Percentiles rank a stretch among this genome's conserved stretches.
Evolutionary conservation across 805 yeast species (phyloP).

Genomic region (Metschnikowia picachoensis): DNA sequence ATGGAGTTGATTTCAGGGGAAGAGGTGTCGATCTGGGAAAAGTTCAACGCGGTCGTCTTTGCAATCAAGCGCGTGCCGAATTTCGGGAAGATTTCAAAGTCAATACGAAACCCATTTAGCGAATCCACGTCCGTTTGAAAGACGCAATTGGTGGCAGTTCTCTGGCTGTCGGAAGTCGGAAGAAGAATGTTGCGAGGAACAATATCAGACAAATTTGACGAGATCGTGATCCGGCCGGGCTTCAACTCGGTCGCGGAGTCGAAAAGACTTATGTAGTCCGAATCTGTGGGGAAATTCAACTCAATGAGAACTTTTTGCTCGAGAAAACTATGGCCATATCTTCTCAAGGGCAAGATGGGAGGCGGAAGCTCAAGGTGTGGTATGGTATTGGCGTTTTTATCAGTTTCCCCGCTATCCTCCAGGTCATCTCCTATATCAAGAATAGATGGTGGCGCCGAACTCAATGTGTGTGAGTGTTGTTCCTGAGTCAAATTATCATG

Average conservation of each 20-base stretch:
- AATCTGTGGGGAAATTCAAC: constrained; percentile 54
- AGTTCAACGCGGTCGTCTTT: constrained; percentile 74
- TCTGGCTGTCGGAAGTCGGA: constrained; percentile 61
- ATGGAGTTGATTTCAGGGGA: constrained; percentile 39
- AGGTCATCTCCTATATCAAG: constrained; percentile 29
- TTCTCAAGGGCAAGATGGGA: constrained; percentile 87
- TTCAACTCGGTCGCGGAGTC: constrained; percentile 40
- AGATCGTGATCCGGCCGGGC: constrained; percentile 81
- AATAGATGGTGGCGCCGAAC: constrained; percentile 23
- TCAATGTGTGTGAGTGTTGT: neutral
- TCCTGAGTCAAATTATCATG: neutral
- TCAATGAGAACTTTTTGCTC: constrained; percentile 87
- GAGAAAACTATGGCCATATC: constrained; percentile 93
- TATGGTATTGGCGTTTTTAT: constrained; percentile 58
- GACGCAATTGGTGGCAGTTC: constrained; percentile 54
- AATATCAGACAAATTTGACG: constrained; percentile 70
- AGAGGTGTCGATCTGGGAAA: constrained; percentile 36
- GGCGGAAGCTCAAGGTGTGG: constrained; percentile 94
- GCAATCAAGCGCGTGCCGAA: constrained; percentile 93
- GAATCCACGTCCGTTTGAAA: constrained; percentile 82
- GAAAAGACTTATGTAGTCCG: constrained; percentile 45
- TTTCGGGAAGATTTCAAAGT: constrained; percentile 88
- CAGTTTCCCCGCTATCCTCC: constrained; percentile 35
- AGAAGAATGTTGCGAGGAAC: constrained; percentile 83
- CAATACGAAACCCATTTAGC: constrained; percentile 58